A percentile compares a stretch with the other conserved stretches of the same genome.
Conservation (phyloP, 2,329 filamentous ascomycete genomes). For the Clonostachys chloroleuca region DNA sequence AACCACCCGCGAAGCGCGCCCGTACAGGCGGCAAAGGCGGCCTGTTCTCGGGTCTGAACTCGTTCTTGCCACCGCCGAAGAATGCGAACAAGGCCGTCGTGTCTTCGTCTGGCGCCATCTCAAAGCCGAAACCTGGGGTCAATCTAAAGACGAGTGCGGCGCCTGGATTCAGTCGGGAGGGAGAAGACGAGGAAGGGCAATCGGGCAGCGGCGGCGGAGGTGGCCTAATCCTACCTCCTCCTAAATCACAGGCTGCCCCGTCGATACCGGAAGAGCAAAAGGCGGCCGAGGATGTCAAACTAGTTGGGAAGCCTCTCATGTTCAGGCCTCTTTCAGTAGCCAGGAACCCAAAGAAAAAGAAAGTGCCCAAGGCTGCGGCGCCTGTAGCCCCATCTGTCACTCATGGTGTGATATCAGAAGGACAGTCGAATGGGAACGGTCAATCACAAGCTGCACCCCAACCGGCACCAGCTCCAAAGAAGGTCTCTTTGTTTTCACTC, state of each 20-base stretch:
- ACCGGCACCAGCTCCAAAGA: conserved; percentile 34
- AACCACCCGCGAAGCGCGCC: conserved; percentile 65
- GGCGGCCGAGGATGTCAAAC: conserved; percentile 59
- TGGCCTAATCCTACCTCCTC: conserved; percentile 29
- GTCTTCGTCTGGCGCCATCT: conserved; percentile 10
- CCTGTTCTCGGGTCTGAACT: conserved; percentile 77
- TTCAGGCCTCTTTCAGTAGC: conserved; percentile 87
- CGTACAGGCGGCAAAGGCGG: conserved; percentile 47
- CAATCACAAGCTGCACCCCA: not conserved
- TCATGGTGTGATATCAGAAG: not conserved
- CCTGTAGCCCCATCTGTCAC: conserved; percentile 1
- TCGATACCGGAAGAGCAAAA: conserved; percentile 52
- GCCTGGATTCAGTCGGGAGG: conserved; percentile 71
- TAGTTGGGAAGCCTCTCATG: conserved; percentile 76
- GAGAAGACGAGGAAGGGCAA: conserved; percentile 13
- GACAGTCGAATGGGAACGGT: conserved; percentile 2
- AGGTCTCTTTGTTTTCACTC: conserved; percentile 68
- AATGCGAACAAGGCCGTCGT: conserved; percentile 30
- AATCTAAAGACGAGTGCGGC: conserved; percentile 79
- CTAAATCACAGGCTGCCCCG: conserved; percentile 34
- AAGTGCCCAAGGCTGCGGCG: conserved; percentile 28
- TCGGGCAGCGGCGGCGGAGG: conserved; percentile 6
- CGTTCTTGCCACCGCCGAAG: conserved; percentile 83
- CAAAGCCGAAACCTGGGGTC: conserved; percentile 31
- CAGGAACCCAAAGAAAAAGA: conserved; percentile 69